These are phyloP conservation scores for Penicillium roqueforti DNA, from an alignment of 495 filamentous ascomycete species.

Conservation along the genomic window DNA sequence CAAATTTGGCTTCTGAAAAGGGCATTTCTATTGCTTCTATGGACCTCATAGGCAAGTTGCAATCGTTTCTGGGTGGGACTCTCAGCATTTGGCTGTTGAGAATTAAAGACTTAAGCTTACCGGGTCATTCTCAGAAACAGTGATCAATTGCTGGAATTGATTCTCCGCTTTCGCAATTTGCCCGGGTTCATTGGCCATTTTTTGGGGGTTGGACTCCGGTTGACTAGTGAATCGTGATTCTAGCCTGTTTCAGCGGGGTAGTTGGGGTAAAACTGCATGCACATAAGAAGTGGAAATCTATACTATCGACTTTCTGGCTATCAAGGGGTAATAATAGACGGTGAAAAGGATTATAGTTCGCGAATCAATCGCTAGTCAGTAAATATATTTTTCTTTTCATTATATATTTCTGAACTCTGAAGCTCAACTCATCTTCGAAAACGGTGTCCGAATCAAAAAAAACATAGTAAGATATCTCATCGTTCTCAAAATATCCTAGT, in stretches of 20 bases:
- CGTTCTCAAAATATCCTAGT: not conserved
- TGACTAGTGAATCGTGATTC: not conserved
- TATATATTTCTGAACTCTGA: not conserved
- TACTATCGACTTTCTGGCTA: not conserved
- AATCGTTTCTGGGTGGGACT: conserved; percentile 55
- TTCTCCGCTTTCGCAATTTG: conserved; percentile 40
- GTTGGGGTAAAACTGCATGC: not conserved
- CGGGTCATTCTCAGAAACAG: conserved; percentile 53
- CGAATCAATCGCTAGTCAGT: not conserved
- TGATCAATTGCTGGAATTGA: conserved; percentile 73
- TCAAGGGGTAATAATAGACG: not conserved
- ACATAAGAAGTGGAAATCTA: not conserved
- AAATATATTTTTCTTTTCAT: not conserved
- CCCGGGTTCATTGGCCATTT: conserved; percentile 22
- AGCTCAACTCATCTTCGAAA: not conserved
- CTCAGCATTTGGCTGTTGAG: not conserved
- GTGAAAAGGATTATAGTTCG: too few relatives aligned
- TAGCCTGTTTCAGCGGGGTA: conserved; percentile 3
- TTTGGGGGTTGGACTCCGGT: not conserved
- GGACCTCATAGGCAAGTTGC: conserved; percentile 65
- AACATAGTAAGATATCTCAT: not conserved
- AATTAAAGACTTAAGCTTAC: conserved; percentile 35
- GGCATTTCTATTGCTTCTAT: conserved; percentile 67
- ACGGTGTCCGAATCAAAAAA: not conserved
- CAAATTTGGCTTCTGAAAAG: conserved; percentile 68